phyloP scores from a whole-genome alignment of 2,329 filamentous ascomycete genomes.

The Cladosporium velox region DNA sequence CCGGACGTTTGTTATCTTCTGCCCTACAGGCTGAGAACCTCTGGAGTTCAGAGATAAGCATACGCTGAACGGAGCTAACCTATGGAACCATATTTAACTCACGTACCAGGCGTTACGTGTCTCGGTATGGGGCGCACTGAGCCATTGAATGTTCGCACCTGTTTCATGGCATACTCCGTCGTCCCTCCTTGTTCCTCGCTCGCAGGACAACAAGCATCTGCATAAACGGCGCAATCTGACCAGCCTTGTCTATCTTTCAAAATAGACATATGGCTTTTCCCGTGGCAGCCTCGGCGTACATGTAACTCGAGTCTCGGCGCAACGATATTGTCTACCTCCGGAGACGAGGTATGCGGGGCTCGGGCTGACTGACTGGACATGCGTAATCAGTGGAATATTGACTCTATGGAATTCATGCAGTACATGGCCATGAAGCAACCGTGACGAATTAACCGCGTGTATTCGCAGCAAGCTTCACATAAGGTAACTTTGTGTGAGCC shows the following conservation, averaged over 20 bases:
- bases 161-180: constrained; percentile 12
- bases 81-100: not conserved
- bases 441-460: not conserved
- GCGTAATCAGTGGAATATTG: not conserved
- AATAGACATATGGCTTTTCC: not conserved
- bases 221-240: not conserved
- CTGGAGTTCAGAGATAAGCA: not conserved
- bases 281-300: constrained; percentile 14
- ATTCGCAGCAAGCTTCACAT: not conserved
- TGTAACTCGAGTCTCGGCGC: constrained; percentile 2
- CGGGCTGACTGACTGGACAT: not conserved
- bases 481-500: not conserved
- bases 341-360: not conserved
- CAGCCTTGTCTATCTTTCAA: not conserved
- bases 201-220: not conserved
- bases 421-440: not conserved
- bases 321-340: not conserved
- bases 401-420: not conserved
- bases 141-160: not conserved
- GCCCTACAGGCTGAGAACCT: not conserved
- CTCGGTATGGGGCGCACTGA: constrained; percentile 5
- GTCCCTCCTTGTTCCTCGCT: not conserved
- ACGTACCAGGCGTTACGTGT: constrained; percentile 6
- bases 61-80: not conserved
- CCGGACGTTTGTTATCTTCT: not conserved